Evolutionary conservation across 1,284 basidiomycete genomes (phyloP).

Genomic region (Ganoderma lingzhi): DNA sequence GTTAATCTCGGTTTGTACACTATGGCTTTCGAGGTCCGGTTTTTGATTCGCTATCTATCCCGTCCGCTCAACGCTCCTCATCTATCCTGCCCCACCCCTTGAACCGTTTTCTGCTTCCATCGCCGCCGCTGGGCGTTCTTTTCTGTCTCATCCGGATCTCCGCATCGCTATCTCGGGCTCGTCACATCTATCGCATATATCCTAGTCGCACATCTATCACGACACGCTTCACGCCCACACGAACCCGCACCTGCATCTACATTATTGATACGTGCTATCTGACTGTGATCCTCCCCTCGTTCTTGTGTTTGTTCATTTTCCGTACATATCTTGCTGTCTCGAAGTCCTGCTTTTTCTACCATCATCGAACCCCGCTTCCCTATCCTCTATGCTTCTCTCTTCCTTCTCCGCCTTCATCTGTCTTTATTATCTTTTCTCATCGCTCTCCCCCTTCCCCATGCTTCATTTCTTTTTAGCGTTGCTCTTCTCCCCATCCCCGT

Average conservation of each 20-base stretch:
- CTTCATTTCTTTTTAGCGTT: neutral
- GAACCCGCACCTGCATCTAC: slow-evolving; percentile 18
- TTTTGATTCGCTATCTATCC: slow-evolving; percentile 1
- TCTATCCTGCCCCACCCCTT: slow-evolving; percentile 3
- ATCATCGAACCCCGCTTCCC: neutral
- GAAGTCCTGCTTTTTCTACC: neutral
- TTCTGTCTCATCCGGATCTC: slow-evolving; percentile 16
- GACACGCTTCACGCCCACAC: slow-evolving; percentile 27
- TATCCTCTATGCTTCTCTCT: neutral
- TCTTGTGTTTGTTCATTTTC: slow-evolving; percentile 14
- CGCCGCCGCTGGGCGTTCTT: slow-evolving; percentile 19
- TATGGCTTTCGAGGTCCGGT: slow-evolving; percentile 13
- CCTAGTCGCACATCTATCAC: slow-evolving; percentile 21
- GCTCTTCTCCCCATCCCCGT: neutral
- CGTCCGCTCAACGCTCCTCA: neutral
- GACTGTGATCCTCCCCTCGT: slow-evolving; percentile 7
- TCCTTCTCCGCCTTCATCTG: neutral
- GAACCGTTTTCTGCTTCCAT: slow-evolving; percentile 18
- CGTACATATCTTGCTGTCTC: slow-evolving; percentile 20
- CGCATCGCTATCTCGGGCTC: slow-evolving; percentile 17
- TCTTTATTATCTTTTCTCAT: neutral
- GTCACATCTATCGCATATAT: slow-evolving; percentile 22
- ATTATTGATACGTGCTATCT: slow-evolving; percentile 26
- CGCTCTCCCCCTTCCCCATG: slow-evolving; percentile 1
- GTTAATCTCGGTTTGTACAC: slow-evolving; percentile 8